phyloP scores from a whole-genome alignment of 2,329 filamentous ascomycete genomes.

The Cladosporium oxysporum region DNA sequence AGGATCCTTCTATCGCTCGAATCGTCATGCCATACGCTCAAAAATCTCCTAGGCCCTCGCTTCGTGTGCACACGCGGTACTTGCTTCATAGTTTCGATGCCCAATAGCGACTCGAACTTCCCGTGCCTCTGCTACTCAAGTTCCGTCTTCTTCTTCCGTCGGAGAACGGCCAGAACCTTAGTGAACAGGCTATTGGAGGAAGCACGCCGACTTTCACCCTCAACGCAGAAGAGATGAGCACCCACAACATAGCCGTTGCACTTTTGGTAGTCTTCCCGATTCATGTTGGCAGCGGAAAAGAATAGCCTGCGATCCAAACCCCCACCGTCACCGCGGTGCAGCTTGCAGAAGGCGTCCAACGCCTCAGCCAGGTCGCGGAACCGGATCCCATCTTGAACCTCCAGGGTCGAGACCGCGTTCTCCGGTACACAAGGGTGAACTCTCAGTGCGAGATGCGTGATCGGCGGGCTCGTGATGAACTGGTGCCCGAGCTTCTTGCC shows the following conservation, averaged over 20 bases:
- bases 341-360: neutral
- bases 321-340: neutral
- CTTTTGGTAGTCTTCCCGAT: neutral
- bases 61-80: neutral
- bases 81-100: neutral
- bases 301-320: neutral
- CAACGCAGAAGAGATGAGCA: neutral
- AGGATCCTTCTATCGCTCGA: too few species aligned
- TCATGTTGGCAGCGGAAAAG: neutral
- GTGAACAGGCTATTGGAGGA: neutral
- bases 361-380: neutral
- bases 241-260: neutral
- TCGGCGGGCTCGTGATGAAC: neutral
- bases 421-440: neutral
- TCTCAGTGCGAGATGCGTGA: neutral
- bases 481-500: neutral
- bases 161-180: neutral
- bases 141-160: neutral
- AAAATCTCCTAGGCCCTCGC: neutral
- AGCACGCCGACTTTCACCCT: neutral
- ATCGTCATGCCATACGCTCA: too few species aligned
- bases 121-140: neutral
- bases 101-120: neutral
- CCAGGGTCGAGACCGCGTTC: neutral
- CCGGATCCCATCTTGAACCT: neutral